Base-by-base conservation (phyloP, 768 basidiomycete species). In the Kwoniella europaea region DNA sequence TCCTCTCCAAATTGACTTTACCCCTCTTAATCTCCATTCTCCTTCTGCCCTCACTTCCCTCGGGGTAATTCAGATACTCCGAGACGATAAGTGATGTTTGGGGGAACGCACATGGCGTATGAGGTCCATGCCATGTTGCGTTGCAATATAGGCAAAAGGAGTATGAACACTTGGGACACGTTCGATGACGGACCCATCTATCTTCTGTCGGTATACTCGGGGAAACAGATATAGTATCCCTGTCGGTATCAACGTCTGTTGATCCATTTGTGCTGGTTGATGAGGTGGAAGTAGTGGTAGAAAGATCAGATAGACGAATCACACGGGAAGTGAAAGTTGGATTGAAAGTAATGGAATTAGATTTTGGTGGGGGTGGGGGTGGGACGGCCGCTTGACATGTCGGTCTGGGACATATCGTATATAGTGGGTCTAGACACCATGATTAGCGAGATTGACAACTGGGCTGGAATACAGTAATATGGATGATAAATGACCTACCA, bases 61-160 rank as follows among this genome's bases (percentile, higher is more conserved):
- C 88, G 2, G 86, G 84, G 18, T 88, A 85, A 1, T 85, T 86
- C 70, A 91, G 84, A 78, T 95, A 94, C 68, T 91, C 88, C 44
- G 86, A 74, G 18, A 92, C 86, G 60, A 94, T 80, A 52, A 86
- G 85, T 74, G 90, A 89, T n/a, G 89, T 88, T 35, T 88, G 84
- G 10, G 89, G 88, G 29, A 91, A 87, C 0, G 88, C 88, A 72
- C 94, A 96, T 10, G 87, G 84, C 5, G 88, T 87, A 61, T 91
- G 87, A 1, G 91, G 89, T 1, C 94, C 94, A 80, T 96, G 94
- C 93, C 94, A 96, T 60, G 91, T 91, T 55, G 89, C 87, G 72
- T 87, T 88, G 80, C 94, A 97, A 74, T 91, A 91, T 3, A 89
- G 87, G 82, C 94, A 95, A 80, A 95, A 95, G 0, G 90, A 90